Percentiles rank a stretch among this genome's conserved stretches.
phyloP scores from a whole-genome alignment of 805 yeast genomes.

The Candida sonorensis region DNA sequence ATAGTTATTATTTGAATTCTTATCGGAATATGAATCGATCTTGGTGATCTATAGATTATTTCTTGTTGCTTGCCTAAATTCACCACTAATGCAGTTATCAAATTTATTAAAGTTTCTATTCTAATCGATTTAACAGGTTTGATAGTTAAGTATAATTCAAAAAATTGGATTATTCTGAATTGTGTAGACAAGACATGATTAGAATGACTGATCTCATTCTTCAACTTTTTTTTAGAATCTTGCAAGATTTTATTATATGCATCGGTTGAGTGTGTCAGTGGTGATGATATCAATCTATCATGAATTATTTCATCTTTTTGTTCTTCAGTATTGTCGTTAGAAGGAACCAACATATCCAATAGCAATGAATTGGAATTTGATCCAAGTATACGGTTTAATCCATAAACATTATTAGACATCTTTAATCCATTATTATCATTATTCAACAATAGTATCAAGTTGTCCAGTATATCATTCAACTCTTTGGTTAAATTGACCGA shows the following conservation, averaged over 20 bases:
- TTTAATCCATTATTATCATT: constrained; percentile 40
- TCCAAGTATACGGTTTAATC: constrained; percentile 49
- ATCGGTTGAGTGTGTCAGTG: constrained; percentile 24
- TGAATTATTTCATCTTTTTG: no score
- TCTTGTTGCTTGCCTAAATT: constrained; percentile 45
- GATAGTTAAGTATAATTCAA: constrained; percentile 38
- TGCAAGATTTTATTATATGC: constrained; percentile 10
- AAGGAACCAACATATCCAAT: constrained; percentile 37
- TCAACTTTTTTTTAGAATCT: constrained; percentile 7
- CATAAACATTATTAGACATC: constrained; percentile 39
- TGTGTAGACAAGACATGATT: constrained; percentile 36
- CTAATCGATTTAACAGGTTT: constrained; percentile 16
- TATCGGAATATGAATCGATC: constrained; percentile 31
- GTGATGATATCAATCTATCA: constrained; percentile 9
- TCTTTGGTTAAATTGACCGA: constrained; percentile 10
- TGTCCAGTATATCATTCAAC: constrained; percentile 15
- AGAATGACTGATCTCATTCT: constrained; percentile 33
- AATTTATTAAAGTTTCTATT: constrained; percentile 22
- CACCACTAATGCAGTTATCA: constrained; percentile 34
- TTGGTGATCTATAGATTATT: constrained; percentile 35
- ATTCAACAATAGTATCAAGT: constrained; percentile 20
- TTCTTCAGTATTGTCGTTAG: no score
- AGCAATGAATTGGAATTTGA: constrained; percentile 38
- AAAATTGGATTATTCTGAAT: constrained; percentile 37
- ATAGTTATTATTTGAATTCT: constrained; percentile 35